Evolutionary conservation across 2,329 filamentous ascomycete species (phyloP).

Genomic region (Tricladium varicosporioides): DNA sequence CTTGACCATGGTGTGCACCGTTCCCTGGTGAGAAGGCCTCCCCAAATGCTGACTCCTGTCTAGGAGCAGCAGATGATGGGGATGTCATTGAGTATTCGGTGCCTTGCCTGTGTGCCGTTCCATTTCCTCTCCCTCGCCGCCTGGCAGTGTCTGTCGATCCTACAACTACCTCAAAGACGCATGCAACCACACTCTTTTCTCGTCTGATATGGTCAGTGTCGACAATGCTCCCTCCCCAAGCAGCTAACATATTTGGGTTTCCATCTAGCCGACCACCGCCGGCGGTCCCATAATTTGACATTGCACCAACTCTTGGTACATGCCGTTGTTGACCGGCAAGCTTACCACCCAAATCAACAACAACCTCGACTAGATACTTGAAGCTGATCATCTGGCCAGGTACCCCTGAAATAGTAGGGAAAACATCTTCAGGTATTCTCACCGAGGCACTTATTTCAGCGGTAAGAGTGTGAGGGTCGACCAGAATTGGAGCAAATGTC

Average conservation of each 20-base stretch:
- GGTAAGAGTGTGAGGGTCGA: slow-evolving; percentile 76
- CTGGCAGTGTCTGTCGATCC: slow-evolving; percentile 74
- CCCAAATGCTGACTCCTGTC: slow-evolving; percentile 24
- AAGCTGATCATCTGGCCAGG: slow-evolving; percentile 95
- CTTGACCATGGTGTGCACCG: slow-evolving; percentile 4
- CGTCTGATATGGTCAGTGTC: slow-evolving; percentile 84
- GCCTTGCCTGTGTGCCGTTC: slow-evolving; percentile 11
- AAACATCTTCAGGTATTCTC: slow-evolving; percentile 83
- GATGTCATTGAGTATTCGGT: slow-evolving; percentile 21
- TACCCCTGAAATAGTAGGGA: slow-evolving; percentile 86
- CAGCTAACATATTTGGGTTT: slow-evolving; percentile 46
- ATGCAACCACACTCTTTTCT: slow-evolving; percentile 88
- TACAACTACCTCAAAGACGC: slow-evolving; percentile 81
- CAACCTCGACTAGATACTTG: slow-evolving; percentile 88
- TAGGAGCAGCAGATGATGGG: slow-evolving; percentile 12
- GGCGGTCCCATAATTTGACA: slow-evolving; percentile 23
- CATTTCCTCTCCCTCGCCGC: slow-evolving; percentile 28
- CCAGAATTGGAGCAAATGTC: slow-evolving; percentile 81
- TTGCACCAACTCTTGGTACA: slow-evolving; percentile 31
- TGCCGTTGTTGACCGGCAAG: slow-evolving; percentile 62
- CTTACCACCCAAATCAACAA: slow-evolving; percentile 88
- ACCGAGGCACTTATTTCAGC: slow-evolving; percentile 80
- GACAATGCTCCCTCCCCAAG: slow-evolving; percentile 68
- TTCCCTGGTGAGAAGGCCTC: slow-evolving; percentile 14
- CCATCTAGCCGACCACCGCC: slow-evolving; percentile 34